These are phyloP conservation scores for Starmerella asiatica DNA, from an alignment of 805 yeast species.

Conservation along the genomic window DNA sequence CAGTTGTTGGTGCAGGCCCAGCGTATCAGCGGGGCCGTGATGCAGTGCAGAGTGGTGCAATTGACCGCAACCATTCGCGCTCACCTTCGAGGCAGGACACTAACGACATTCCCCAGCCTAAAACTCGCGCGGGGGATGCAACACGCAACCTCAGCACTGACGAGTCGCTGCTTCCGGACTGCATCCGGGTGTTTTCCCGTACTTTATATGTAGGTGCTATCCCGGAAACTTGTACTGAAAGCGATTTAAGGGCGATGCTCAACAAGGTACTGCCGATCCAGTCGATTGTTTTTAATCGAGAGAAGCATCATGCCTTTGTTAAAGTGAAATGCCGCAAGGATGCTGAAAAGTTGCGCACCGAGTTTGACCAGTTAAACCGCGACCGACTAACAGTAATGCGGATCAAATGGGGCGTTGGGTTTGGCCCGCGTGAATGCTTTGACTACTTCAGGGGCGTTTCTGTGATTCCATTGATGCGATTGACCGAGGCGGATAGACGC, in stretches of 20 bases:
- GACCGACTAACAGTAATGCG: constrained; percentile 54
- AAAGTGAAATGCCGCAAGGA: constrained; percentile 84
- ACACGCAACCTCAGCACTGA: constrained; percentile 16
- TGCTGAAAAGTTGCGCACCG: constrained; percentile 68
- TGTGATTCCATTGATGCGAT: constrained; percentile 69
- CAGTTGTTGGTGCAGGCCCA: not conserved
- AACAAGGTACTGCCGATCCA: constrained; percentile 87
- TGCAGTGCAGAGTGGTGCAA: constrained; percentile 3
- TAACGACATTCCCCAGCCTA: constrained; percentile 12
- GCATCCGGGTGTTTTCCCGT: constrained; percentile 72
- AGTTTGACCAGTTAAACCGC: constrained; percentile 46
- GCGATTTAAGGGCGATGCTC: constrained; percentile 51
- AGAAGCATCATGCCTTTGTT: constrained; percentile 90
- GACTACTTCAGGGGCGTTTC: constrained; percentile 86
- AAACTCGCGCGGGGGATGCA: constrained; percentile 17
- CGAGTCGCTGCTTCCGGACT: constrained; percentile 43
- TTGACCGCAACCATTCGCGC: constrained; percentile 17
- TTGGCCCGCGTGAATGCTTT: constrained; percentile 96
- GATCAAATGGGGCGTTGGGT: constrained; percentile 98
- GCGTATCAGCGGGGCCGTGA: constrained; percentile 14
- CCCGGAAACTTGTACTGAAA: constrained; percentile 67
- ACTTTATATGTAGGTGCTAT: constrained; percentile 92
- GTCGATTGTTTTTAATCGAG: constrained; percentile 71
- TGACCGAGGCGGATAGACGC: constrained; percentile 85
- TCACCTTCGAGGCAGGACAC: constrained; percentile 14